Percentiles rank a stretch among this genome's conserved stretches.
Evolutionary conservation across 2,329 filamentous ascomycete species (phyloP).

Genomic region (Bipolaris victoriae): DNA sequence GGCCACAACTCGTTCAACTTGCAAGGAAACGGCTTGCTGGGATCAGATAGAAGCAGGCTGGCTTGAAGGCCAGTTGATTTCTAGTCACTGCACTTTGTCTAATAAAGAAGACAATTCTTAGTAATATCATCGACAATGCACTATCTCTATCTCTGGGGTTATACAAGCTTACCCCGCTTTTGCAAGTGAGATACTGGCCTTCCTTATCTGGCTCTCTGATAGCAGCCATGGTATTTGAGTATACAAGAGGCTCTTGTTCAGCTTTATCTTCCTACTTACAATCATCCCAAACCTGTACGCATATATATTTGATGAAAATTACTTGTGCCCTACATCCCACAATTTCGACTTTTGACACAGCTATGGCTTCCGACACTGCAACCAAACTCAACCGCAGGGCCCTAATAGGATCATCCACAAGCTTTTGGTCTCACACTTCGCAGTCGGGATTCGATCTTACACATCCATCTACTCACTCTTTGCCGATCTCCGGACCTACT

Average conservation of each 20-base stretch:
- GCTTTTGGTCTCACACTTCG: constrained; percentile 56
- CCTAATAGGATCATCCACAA: constrained; percentile 50
- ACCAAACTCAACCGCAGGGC: constrained; percentile 34
- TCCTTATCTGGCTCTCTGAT: constrained; percentile 21
- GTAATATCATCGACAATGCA: constrained; percentile 11
- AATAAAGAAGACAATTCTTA: background rate
- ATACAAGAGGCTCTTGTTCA: background rate
- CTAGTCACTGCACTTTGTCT: background rate
- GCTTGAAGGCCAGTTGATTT: background rate
- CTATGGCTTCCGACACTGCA: constrained; percentile 11
- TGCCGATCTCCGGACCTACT: constrained; percentile 21
- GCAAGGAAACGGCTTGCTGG: constrained; percentile 31
- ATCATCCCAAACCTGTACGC: background rate
- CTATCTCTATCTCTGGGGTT: constrained; percentile 20
- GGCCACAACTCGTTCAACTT: constrained; percentile 32
- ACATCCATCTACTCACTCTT: constrained; percentile 44
- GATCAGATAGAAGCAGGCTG: background rate
- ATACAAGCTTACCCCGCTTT: constrained; percentile 24
- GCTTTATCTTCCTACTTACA: background rate
- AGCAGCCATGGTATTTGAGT: constrained; percentile 2
- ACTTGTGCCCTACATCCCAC: background rate
- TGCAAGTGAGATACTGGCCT: constrained; percentile 15
- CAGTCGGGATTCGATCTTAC: constrained; percentile 56
- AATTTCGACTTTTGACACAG: background rate
- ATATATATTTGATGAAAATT: background rate